These are phyloP conservation scores for Yamadazyma triangularis DNA, from an alignment of 1,139 yeast genomes.

Conservation along the genomic window DNA sequence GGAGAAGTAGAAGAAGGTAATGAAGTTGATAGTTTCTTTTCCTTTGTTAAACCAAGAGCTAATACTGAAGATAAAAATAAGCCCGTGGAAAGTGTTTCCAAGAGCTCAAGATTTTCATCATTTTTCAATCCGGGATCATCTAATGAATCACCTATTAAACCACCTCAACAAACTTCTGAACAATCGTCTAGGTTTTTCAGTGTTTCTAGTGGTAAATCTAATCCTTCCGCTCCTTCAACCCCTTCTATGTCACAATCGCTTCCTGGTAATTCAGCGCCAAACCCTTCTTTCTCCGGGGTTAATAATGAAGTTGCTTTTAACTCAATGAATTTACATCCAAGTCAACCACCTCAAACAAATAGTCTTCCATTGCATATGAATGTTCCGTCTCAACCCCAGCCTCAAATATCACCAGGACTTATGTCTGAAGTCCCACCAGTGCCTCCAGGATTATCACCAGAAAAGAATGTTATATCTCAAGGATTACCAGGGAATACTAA, in stretches of 20 bases:
- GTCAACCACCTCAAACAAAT: slow-evolving; percentile 3
- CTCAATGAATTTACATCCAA: slow-evolving; percentile 1
- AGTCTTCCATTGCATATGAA: slow-evolving; percentile 5
- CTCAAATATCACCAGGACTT: slow-evolving; percentile 4
- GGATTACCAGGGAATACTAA: slow-evolving; percentile 18
- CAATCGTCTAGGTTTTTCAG: slow-evolving; percentile 16
- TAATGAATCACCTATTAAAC: slow-evolving; percentile 6
- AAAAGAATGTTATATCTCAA: no score
- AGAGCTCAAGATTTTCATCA: slow-evolving; percentile 46
- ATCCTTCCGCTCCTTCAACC: slow-evolving; percentile 1
- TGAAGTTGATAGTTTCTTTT: slow-evolving; percentile 51
- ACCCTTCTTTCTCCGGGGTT: no score
- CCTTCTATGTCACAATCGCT: no score
- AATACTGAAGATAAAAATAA: slow-evolving; percentile 10
- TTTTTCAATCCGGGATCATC: slow-evolving; percentile 25
- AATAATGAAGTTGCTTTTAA: slow-evolving; percentile 1
- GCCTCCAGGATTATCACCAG: slow-evolving; percentile 7
- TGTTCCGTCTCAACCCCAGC: slow-evolving; percentile 3
- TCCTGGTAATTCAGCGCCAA: background rate
- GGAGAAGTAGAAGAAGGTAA: slow-evolving; percentile 17
- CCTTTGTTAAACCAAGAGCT: slow-evolving; percentile 34
- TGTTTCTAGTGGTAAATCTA: slow-evolving; percentile 3
- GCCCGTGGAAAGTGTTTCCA: slow-evolving; percentile 14
- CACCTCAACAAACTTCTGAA: slow-evolving; percentile 5
- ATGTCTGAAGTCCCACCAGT: slow-evolving; percentile 4